Percentiles rank a stretch among this genome's conserved stretches.
Evolutionary conservation across 2,329 filamentous ascomycete species (phyloP).

Genomic region (Nectriaceae sp.): DNA sequence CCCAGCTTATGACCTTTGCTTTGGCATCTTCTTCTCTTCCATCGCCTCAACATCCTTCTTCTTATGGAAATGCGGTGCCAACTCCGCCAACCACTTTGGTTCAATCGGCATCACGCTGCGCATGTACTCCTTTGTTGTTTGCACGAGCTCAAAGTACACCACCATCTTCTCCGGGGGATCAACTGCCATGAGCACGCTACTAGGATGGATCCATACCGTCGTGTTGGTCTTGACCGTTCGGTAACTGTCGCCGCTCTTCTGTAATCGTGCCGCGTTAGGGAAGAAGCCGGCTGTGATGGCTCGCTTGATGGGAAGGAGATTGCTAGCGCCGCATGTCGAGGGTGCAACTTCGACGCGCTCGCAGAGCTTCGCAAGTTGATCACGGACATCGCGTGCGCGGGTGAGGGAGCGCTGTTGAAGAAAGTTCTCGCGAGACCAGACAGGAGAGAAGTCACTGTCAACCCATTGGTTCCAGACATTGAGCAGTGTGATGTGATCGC

Average conservation of each 20-base stretch:
- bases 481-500: constrained; percentile 84
- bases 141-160: constrained; percentile 81
- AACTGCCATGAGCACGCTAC: constrained; percentile 74
- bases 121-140: constrained; percentile 92
- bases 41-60: constrained; percentile 83
- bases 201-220: constrained; percentile 90
- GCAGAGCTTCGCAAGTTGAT: constrained; percentile 89
- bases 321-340: constrained; percentile 67
- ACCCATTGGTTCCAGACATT: constrained; percentile 97
- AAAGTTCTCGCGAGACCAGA: constrained; percentile 93
- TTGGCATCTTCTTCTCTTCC: constrained; percentile 68
- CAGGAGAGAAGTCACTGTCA: constrained; percentile 82
- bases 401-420: constrained; percentile 88
- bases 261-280: constrained; percentile 83
- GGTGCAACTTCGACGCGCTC: constrained; percentile 86
- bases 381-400: constrained; percentile 85
- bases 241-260: constrained; percentile 84
- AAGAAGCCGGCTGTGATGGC: constrained; percentile 93
- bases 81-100: constrained; percentile 80
- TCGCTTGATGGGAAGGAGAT: constrained; percentile 78
- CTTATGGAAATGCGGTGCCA: constrained; percentile 94
- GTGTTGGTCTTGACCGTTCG: constrained; percentile 88
- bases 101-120: constrained; percentile 83
- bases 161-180: constrained; percentile 80
- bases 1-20: constrained; percentile 25